A percentile compares a stretch with the other conserved stretches of the same genome.
Evolutionary conservation across 306 rosid genomes (phyloP).

Genomic region (Canavalia ensiformis): DNA sequence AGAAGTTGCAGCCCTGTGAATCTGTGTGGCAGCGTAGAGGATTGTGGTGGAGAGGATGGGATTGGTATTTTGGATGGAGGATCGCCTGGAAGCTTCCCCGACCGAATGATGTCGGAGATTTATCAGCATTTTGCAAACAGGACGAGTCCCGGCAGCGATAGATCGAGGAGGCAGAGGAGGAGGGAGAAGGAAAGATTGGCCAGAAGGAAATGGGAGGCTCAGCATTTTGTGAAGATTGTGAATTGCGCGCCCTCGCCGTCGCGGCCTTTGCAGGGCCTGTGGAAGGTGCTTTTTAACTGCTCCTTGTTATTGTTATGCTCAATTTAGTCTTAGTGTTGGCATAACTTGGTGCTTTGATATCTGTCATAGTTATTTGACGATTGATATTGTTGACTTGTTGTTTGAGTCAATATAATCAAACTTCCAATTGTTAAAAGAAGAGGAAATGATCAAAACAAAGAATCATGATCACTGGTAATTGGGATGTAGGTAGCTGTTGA

Average conservation of each 20-base stretch:
- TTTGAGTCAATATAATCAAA: conserved; percentile 33
- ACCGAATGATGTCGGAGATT: conserved; percentile 76
- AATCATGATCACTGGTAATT: conserved; percentile 18
- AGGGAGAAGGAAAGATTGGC: conserved; percentile 75
- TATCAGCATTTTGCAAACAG: conserved; percentile 92
- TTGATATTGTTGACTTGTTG: conserved; percentile 30
- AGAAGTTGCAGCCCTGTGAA: conserved; percentile 57
- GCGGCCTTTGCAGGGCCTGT: conserved; percentile 94
- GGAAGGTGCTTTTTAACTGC: conserved; percentile 76
- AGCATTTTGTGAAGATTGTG: conserved; percentile 93
- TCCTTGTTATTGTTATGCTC: conserved; percentile 47
- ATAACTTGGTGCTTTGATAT: conserved; percentile 9
- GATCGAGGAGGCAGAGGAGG: conserved; percentile 83
- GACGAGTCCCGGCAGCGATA: conserved; percentile 79
- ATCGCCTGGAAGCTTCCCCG: conserved; percentile 79
- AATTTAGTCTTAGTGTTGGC: conserved; percentile 11
- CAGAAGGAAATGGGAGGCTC: conserved; percentile 84
- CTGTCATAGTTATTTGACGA: conserved; percentile 20
- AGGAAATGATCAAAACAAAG: neutral
- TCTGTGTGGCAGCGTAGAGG: conserved; percentile 51
- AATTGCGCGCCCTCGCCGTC: conserved; percentile 76
- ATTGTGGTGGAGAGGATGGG: conserved; percentile 58
- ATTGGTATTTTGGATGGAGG: conserved; percentile 53
- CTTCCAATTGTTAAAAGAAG: neutral
- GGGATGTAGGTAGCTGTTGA: conserved; percentile 18